Conservation (phyloP, 768 basidiomycete species). For the Chalciporus pseudorubinellus region DNA sequence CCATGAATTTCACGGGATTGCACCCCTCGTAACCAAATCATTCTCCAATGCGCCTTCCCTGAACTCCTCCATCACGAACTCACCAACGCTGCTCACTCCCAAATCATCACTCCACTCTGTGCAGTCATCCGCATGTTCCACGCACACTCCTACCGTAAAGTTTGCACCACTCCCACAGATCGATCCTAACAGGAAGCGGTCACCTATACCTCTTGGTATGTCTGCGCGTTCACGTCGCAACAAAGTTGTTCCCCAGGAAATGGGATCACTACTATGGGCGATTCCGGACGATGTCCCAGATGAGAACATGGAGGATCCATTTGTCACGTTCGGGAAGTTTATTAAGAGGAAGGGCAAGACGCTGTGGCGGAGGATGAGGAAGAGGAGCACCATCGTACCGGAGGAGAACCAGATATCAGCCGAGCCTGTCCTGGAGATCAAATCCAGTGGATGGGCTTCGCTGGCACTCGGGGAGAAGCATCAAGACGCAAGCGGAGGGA, state of each 20-base stretch:
- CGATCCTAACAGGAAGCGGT: slow-evolving; percentile 48
- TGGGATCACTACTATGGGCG: slow-evolving; percentile 19
- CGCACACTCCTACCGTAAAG: slow-evolving; percentile 38
- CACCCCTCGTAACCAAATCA: slow-evolving; percentile 9
- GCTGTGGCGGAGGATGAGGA: slow-evolving; percentile 49
- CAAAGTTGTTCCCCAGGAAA: slow-evolving; percentile 16
- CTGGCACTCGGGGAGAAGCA: slow-evolving; percentile 3
- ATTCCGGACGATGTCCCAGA: slow-evolving; percentile 24
- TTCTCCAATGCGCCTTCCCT: slow-evolving; percentile 14
- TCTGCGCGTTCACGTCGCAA: slow-evolving; percentile 40
- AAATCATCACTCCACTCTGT: slow-evolving; percentile 10
- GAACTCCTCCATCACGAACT: slow-evolving; percentile 14
- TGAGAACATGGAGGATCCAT: slow-evolving; percentile 44
- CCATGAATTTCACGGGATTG: slow-evolving; percentile 18
- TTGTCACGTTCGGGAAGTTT: slow-evolving; percentile 48
- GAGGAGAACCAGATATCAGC: slow-evolving; percentile 9
- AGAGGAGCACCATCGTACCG: slow-evolving; percentile 25
- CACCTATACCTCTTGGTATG: slow-evolving; percentile 51
- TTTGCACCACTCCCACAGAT: slow-evolving; percentile 61
- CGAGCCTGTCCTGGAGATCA: slow-evolving; percentile 20
- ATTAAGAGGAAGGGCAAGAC: slow-evolving; percentile 42
- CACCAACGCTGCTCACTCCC: slow-evolving; percentile 10
- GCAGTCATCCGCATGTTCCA: slow-evolving; percentile 15
- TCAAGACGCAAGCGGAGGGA: slow-evolving; percentile 4
- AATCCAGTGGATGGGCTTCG: slow-evolving; percentile 24